These are phyloP conservation scores for Pyrrhoderma noxium DNA, from an alignment of 1,284 basidiomycete species.

Conservation along the genomic window DNA sequence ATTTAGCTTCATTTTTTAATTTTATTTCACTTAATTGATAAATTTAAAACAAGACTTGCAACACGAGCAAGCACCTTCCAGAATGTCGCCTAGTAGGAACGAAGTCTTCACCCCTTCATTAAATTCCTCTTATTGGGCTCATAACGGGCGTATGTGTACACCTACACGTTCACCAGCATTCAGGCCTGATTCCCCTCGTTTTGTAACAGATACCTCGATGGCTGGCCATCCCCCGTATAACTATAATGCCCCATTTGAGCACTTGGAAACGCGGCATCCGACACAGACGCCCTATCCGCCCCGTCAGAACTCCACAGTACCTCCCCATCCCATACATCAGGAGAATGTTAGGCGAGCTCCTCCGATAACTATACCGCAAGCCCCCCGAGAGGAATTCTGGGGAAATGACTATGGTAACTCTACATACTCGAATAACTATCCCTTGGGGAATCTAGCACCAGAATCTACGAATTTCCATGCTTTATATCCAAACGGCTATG, in stretches of 20 bases:
- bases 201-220: slow-evolving; percentile 13
- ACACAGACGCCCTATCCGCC: slow-evolving; percentile 39
- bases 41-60: slow-evolving; percentile 11
- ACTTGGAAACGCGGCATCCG: slow-evolving; percentile 49
- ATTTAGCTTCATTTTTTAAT: slow-evolving; percentile 43
- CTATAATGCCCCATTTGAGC: slow-evolving; percentile 34
- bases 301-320: slow-evolving; percentile 40
- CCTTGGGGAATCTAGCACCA: slow-evolving; percentile 26
- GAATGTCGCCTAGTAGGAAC: slow-evolving; percentile 17
- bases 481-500: slow-evolving; percentile 15
- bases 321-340: slow-evolving; percentile 33
- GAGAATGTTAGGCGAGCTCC: slow-evolving; percentile 42
- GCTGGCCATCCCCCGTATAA: slow-evolving; percentile 18
- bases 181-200: slow-evolving; percentile 1
- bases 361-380: slow-evolving; percentile 34
- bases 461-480: slow-evolving; percentile 16
- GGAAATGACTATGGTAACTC: slow-evolving; percentile 6
- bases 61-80: slow-evolving; percentile 10
- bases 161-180: slow-evolving; percentile 6
- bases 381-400: slow-evolving; percentile 15
- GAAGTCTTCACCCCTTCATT: slow-evolving; percentile 18
- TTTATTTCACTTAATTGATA: slow-evolving; percentile 13
- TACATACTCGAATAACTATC: slow-evolving; percentile 22
- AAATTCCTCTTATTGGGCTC: slow-evolving; percentile 12
- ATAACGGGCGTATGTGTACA: slow-evolving; percentile 17